Percentiles rank a stretch among this genome's conserved stretches.
Conservation (phyloP, 1,139 yeast species). For the Pichia cactophila region DNA sequence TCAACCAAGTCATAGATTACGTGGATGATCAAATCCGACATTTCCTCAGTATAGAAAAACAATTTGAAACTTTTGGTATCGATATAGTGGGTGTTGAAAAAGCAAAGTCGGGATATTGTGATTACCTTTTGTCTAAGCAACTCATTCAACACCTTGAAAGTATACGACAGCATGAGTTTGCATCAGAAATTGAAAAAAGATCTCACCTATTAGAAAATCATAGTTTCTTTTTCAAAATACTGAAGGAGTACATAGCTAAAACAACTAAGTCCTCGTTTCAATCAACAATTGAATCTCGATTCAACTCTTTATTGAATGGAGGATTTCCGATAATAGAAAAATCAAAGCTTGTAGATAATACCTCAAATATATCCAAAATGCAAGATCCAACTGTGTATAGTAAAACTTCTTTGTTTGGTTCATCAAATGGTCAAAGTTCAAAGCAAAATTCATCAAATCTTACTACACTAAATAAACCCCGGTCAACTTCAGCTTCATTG, state of each 20-base stretch:
- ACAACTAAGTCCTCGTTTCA: constrained; percentile 3
- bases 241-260: constrained; percentile 9
- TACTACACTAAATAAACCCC: constrained; percentile 3
- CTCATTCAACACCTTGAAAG: constrained; percentile 1
- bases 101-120: constrained; percentile 7
- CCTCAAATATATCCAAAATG: neutral
- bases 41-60: neutral
- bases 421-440: neutral
- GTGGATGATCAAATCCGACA: constrained; percentile 1
- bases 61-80: neutral
- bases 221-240: constrained; percentile 4
- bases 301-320: constrained; percentile 10
- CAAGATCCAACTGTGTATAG: neutral
- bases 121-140: constrained; percentile 2
- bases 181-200: neutral
- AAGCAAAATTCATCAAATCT: neutral
- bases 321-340: constrained; percentile 10
- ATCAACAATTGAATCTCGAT: constrained; percentile 8
- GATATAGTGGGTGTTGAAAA: constrained; percentile 6
- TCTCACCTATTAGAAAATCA: neutral
- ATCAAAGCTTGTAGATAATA: constrained; percentile 8
- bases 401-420: neutral
- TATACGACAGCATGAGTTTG: neutral
- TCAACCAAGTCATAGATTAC: neutral
- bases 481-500: constrained; percentile 8